Percentiles rank a stretch among this genome's conserved stretches.
phyloP scores from a whole-genome alignment of 1,284 basidiomycete genomes.

The Ustilago bromivora region DNA sequence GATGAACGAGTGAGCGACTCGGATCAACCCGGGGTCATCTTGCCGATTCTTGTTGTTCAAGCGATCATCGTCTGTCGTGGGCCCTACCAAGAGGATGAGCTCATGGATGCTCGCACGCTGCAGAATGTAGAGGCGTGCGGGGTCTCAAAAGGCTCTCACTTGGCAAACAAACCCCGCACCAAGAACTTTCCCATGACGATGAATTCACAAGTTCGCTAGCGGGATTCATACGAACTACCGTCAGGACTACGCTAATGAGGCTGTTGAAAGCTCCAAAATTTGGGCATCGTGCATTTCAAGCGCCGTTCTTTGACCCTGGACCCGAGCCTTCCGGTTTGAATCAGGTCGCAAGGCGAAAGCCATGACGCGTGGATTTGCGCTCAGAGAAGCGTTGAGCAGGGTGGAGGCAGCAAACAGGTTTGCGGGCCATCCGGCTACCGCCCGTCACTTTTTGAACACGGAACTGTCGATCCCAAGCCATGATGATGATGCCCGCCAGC shows the following conservation, averaged over 20 bases:
- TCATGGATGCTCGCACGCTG: not conserved
- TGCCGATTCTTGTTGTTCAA: too few species aligned
- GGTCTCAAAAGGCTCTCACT: not conserved
- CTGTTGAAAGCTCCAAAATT: constrained; percentile 19
- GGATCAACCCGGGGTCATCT: too few species aligned
- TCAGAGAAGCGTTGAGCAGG: not conserved
- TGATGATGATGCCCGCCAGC: not conserved
- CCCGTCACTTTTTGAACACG: not conserved
- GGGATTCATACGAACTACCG: not conserved
- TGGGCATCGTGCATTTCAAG: constrained; percentile 20
- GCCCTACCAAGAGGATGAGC: not conserved
- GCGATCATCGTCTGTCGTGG: not conserved
- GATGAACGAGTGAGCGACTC: too few species aligned
- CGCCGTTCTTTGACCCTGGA: not conserved
- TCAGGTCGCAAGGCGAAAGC: not conserved
- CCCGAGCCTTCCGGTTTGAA: not conserved
- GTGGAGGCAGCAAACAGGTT: not conserved
- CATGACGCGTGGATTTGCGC: constrained; percentile 17
- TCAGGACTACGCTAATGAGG: not conserved
- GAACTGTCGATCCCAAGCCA: constrained; percentile 8
- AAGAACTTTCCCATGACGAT: constrained; percentile 7
- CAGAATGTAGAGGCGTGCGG: not conserved
- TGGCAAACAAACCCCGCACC: constrained; percentile 3
- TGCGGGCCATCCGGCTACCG: not conserved
- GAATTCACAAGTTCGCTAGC: not conserved